These are phyloP conservation scores for Fonsecaea multimorphosa DNA, from an alignment of 2,329 filamentous ascomycete genomes.

Conservation along the genomic window DNA sequence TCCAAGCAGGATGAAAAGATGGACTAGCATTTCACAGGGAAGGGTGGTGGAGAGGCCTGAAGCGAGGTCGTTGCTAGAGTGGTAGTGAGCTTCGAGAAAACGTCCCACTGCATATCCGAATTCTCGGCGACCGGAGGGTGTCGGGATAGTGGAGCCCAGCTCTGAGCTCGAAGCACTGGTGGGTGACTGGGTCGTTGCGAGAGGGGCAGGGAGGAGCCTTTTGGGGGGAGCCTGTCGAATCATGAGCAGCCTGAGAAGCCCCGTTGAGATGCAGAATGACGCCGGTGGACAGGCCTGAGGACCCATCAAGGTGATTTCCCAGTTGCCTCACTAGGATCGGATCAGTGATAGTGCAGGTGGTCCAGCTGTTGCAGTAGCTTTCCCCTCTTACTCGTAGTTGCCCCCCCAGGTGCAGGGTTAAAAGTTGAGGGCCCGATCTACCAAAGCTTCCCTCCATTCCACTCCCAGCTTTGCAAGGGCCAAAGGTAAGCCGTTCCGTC, in stretches of 20 bases:
- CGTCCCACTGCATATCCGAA: constrained; percentile 18
- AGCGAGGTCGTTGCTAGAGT: neutral
- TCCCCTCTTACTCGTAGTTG: neutral
- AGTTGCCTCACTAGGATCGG: neutral
- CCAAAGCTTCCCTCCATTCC: neutral
- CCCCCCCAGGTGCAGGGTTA: neutral
- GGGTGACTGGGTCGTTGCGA: neutral
- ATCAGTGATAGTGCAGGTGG: neutral
- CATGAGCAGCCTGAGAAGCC: neutral
- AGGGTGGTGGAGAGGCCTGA: constrained; percentile 4
- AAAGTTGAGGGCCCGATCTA: constrained; percentile 4
- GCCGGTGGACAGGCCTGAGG: neutral
- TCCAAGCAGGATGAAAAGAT: constrained; percentile 1
- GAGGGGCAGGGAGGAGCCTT: neutral
- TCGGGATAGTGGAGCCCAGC: constrained; percentile 4
- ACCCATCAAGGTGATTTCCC: neutral
- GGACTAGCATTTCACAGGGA: constrained; percentile 6
- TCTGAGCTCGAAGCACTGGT: neutral
- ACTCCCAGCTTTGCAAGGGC: neutral
- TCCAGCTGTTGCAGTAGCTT: constrained; percentile 1
- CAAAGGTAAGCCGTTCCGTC: constrained; percentile 10
- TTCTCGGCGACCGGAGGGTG: constrained; percentile 17
- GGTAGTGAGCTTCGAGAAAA: neutral
- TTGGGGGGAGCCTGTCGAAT: neutral
- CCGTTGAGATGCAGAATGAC: constrained; percentile 3